Base-by-base conservation (phyloP, 2,329 filamentous ascomycete genomes). In the Drechslerella stenobrocha region DNA sequence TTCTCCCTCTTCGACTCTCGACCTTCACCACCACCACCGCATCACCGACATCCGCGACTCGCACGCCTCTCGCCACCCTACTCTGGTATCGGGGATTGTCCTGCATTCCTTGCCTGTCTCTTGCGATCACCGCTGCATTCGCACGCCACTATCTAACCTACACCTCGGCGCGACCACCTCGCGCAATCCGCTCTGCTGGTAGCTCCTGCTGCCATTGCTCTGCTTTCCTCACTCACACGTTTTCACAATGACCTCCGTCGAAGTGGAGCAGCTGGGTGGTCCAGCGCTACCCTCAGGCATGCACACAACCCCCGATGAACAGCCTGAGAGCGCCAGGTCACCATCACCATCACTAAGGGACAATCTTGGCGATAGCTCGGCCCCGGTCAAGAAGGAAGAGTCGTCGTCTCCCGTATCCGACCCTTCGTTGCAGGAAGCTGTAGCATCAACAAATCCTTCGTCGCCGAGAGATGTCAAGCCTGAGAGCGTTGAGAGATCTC, bases 381-480 rank as follows among this genome's bases (percentile, higher is more conserved):
- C 44, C 13, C 11, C 37, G 7, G 37, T 45, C 22, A 67, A 67
- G 13, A 67, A 60, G 50, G 63, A 67, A 23, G 50, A 48, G 23
- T 67, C 63, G 3, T 67, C 63, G 23, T 67, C 63, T 8, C 44
- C 44, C 4, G 24, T 56, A 3, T 67, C 63, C 11, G 46, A 67
- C 37, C 55, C 55, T 1, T 67, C 63, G 1, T 55, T 50, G 13
- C 63, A 55, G 22, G 63, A 53, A 15, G 28, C 46, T n/a, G 13
- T 51, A 3, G 35, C 42, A 3, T 67, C 63, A 11, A 67, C 63
- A 32, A 67, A 67, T 26, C 63, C 63, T 18, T 67, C 63, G 28
- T 67, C 63, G 2, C 63, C 63, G 2, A 50, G 63, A 50, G 63
- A 67, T 28, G 23, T 26, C n/a, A 67, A 60, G 44, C 8, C 26